phyloP scores from a whole-genome alignment of 805 yeast species.

The Monosporozyma aquatica region DNA sequence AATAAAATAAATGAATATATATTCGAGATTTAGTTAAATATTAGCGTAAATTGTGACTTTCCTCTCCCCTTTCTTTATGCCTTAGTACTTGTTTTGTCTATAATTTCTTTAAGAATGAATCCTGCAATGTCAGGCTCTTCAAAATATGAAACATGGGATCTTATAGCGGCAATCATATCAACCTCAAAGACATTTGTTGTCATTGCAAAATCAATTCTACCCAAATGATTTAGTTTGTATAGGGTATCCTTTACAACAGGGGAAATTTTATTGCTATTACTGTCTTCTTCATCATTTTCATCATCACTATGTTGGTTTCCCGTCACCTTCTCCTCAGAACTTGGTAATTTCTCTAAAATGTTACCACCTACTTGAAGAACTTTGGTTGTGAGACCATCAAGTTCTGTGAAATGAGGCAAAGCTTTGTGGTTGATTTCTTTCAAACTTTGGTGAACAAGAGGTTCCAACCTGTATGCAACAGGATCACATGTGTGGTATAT shows the following conservation, averaged over 20 bases:
- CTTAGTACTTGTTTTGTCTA: constrained; percentile 3
- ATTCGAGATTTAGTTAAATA: no score
- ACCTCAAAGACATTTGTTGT: constrained; percentile 75
- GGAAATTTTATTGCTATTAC: constrained; percentile 13
- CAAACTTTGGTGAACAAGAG: constrained; percentile 41
- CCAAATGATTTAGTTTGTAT: constrained; percentile 50
- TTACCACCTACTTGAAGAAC: constrained; percentile 21
- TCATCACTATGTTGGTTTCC: neutral
- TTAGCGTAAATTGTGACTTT: neutral
- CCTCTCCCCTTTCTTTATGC: neutral
- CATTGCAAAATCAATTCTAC: constrained; percentile 73
- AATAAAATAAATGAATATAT: no score
- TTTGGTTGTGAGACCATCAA: constrained; percentile 24
- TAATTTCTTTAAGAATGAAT: constrained; percentile 57
- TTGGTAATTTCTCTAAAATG: constrained; percentile 13
- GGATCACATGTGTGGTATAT: constrained; percentile 89
- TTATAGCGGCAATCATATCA: constrained; percentile 68
- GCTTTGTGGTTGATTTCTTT: constrained; percentile 19
- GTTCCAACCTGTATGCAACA: constrained; percentile 82
- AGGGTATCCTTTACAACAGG: constrained; percentile 19
- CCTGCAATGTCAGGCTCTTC: constrained; percentile 80
- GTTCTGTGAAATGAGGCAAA: constrained; percentile 22
- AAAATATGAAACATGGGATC: constrained; percentile 83
- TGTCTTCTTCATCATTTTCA: neutral
- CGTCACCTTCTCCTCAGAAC: neutral